Evolutionary conservation across 2,329 filamentous ascomycete genomes (phyloP).

Genomic region (Beauveria pseudobassiana): DNA sequence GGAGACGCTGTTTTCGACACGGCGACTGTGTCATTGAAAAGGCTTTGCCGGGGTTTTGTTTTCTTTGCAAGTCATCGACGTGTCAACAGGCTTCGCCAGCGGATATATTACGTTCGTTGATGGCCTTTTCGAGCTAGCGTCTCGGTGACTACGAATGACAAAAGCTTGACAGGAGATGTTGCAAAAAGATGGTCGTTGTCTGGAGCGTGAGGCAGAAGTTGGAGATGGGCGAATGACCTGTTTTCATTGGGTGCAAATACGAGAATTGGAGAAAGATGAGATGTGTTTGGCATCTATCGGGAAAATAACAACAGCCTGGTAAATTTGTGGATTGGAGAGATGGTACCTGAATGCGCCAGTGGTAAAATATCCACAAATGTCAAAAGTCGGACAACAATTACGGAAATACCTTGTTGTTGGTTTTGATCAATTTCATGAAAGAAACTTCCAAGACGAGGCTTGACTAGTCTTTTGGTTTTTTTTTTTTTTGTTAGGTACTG

Average conservation of each 20-base stretch:
- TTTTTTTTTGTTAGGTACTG: no score
- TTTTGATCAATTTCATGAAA: no score
- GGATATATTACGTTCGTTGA: not conserved
- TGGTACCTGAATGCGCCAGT: not conserved
- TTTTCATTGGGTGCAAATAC: no score
- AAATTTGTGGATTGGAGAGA: not conserved
- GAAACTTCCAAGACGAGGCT: no score
- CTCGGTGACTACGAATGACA: not conserved
- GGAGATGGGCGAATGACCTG: no score
- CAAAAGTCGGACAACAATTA: no score
- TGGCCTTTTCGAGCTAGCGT: not conserved
- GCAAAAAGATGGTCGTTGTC: no score
- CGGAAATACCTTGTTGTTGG: no score
- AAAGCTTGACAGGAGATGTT: not conserved
- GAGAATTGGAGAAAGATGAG: not conserved
- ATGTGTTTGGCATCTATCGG: not conserved
- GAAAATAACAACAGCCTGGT: not conserved
- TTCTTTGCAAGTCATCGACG: not conserved
- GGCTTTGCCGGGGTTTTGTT: not conserved
- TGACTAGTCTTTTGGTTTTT: no score
- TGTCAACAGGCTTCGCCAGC: not conserved
- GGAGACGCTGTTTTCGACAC: not conserved
- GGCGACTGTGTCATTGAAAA: not conserved
- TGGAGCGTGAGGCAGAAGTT: no score
- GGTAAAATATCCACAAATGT: not conserved